Conservation (phyloP, 305 asterid genomes). For the Rubia peregrina region DNA sequence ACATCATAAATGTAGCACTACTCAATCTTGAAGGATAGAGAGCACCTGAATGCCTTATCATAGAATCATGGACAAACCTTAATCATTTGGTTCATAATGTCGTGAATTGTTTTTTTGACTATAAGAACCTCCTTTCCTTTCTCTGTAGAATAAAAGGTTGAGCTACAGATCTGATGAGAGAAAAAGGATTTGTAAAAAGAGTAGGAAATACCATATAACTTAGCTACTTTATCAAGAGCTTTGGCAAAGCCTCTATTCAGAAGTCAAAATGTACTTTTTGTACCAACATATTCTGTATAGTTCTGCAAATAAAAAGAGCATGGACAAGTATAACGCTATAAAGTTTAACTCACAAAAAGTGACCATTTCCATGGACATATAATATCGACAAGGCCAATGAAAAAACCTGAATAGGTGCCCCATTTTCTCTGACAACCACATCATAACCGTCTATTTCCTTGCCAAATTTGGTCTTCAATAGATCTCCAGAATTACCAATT, state of each 20-base stretch:
- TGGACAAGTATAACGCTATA: constrained; percentile 13
- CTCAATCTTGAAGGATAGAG: background rate
- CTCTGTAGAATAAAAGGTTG: constrained; percentile 41
- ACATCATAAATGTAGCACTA: background rate
- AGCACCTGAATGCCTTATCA: constrained; percentile 4
- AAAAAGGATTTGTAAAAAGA: constrained; percentile 18
- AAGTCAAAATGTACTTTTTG: constrained; percentile 92
- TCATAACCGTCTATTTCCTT: constrained; percentile 79
- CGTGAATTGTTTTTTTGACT: constrained; percentile 90
- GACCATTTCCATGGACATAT: background rate
- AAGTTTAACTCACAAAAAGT: constrained; percentile 6
- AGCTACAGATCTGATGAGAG: constrained; percentile 11
- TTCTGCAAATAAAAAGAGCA: constrained; percentile 61
- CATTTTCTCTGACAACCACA: constrained; percentile 86
- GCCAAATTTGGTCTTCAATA: constrained; percentile 84
- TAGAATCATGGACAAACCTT: constrained; percentile 42
- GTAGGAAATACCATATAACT: constrained; percentile 68
- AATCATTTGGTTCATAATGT: constrained; percentile 95
- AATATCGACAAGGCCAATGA: constrained; percentile 9
- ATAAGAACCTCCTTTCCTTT: constrained; percentile 87
- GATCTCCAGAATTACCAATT: constrained; percentile 98
- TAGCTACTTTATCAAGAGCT: constrained; percentile 98
- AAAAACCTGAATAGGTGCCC: constrained; percentile 90
- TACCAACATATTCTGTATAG: constrained; percentile 77
- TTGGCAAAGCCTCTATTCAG: constrained; percentile 98